Evolutionary conservation across 2,329 filamentous ascomycete species (phyloP).

Genomic region (Parafenestella ontariensis): DNA sequence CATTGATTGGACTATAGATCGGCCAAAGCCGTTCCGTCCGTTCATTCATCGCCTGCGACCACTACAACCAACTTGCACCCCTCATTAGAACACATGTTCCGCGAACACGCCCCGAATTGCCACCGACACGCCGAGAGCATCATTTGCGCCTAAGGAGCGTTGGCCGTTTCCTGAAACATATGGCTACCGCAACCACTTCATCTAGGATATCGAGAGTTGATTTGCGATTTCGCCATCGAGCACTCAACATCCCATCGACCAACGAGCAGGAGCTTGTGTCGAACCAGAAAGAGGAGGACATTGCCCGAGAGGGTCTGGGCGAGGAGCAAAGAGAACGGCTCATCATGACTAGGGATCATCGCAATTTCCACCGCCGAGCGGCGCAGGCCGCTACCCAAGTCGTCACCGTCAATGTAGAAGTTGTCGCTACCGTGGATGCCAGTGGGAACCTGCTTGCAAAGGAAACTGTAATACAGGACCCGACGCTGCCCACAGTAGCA

Average conservation of each 20-base stretch:
- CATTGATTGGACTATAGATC: conserved; percentile 47
- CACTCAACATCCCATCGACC: conserved; percentile 18
- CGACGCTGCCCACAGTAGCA: conserved; percentile 8
- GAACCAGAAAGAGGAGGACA: conserved; percentile 19
- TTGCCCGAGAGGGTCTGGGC: conserved; percentile 8
- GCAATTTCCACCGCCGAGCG: conserved; percentile 43
- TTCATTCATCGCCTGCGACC: conserved; percentile 35
- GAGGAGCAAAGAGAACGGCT: conserved; percentile 28
- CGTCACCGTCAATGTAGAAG: conserved; percentile 39
- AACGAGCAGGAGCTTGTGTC: conserved; percentile 2
- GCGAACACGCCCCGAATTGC: conserved; percentile 22
- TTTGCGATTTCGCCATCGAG: conserved; percentile 30
- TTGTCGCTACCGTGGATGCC: conserved; percentile 39
- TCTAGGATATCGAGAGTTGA: conserved; percentile 34
- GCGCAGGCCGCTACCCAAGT: conserved; percentile 23
- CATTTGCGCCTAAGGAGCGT: conserved; percentile 24
- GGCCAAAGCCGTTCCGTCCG: conserved; percentile 39
- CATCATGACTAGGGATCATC: conserved; percentile 42
- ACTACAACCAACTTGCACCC: conserved; percentile 30
- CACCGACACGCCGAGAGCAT: conserved; percentile 29
- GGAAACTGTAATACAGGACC: conserved; percentile 29
- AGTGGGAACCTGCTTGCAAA: conserved; percentile 36
- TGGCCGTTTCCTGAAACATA: conserved; percentile 20
- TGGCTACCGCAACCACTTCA: conserved; percentile 36
- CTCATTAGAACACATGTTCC: conserved; percentile 39